Conservation (phyloP, 257 asterid genomes). For the Nyctanthes arbortristis region DNA sequence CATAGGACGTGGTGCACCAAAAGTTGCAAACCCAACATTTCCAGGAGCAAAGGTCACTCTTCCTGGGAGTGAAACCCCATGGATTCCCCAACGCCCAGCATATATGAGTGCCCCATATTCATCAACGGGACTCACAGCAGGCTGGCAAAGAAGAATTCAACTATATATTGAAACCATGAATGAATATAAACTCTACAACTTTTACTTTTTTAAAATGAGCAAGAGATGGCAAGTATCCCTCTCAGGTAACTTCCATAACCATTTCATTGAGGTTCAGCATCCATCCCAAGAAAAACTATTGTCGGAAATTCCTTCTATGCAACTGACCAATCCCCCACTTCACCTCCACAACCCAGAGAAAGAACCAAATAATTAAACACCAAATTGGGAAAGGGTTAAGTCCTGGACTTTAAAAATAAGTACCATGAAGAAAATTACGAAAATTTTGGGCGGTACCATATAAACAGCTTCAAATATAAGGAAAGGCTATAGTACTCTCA, state of each 20-base stretch:
- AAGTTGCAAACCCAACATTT: slow-evolving; percentile 84
- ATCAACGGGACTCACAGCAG: slow-evolving; percentile 71
- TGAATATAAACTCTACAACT: not conserved
- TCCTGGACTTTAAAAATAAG: not conserved
- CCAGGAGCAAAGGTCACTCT: slow-evolving; percentile 99
- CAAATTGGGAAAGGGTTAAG: not conserved
- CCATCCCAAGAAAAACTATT: not conserved
- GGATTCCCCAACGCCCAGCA: slow-evolving; percentile 96
- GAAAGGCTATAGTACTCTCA: not conserved
- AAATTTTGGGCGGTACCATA: not conserved
- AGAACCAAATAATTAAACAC: not conserved
- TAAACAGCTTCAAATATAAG: not conserved
- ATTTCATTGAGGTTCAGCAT: not conserved
- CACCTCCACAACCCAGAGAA: not conserved
- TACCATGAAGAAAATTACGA: not conserved
- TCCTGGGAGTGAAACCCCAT: slow-evolving; percentile 95
- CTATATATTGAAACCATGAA: slow-evolving; percentile 5
- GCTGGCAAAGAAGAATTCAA: slow-evolving; percentile 44
- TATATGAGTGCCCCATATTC: slow-evolving; percentile 84
- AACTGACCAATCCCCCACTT: not conserved
- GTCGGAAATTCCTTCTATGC: not conserved
- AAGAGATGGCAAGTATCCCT: not conserved
- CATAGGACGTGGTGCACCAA: slow-evolving; percentile 97
- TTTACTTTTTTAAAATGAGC: slow-evolving; percentile 10
- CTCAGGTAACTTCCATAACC: not conserved